These are phyloP conservation scores for Candida sithepensis DNA, from an alignment of 805 yeast genomes.

Conservation along the genomic window DNA sequence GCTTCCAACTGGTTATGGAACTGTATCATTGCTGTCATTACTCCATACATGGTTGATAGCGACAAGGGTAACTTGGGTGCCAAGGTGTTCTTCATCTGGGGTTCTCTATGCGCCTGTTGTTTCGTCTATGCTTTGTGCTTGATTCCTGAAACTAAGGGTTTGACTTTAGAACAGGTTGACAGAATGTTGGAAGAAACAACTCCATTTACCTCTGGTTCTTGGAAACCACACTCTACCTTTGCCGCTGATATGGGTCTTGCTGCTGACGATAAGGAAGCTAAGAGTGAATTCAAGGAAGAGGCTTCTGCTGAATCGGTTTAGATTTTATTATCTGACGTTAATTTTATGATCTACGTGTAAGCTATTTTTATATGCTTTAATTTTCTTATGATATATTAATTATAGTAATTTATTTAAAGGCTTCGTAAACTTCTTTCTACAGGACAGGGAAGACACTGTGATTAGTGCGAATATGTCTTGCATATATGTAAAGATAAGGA, in stretches of 20 bases:
- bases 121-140: constrained; percentile 69
- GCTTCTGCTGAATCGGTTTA: constrained; percentile 12
- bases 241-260: constrained; percentile 28
- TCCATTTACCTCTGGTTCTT: constrained; percentile 31
- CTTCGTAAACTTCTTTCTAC: no score
- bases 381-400: neutral
- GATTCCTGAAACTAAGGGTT: constrained; percentile 77
- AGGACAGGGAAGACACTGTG: no score
- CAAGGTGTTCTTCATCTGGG: constrained; percentile 74
- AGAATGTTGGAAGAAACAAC: constrained; percentile 35
- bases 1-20: constrained; percentile 81
- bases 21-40: constrained; percentile 71
- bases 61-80: constrained; percentile 61
- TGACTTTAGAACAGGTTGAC: constrained; percentile 80
- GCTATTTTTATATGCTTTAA: neutral
- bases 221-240: constrained; percentile 34
- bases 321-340: neutral
- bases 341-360: no score
- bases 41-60: constrained; percentile 67
- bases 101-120: constrained; percentile 39
- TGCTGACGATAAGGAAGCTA: constrained; percentile 15
- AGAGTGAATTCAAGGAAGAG: constrained; percentile 17
- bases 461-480: no score
- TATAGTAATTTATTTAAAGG: no score
- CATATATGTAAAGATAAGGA: no score